Conservation (phyloP, 148 eudicot genomes). For the Chenopodium berlandieri region DNA sequence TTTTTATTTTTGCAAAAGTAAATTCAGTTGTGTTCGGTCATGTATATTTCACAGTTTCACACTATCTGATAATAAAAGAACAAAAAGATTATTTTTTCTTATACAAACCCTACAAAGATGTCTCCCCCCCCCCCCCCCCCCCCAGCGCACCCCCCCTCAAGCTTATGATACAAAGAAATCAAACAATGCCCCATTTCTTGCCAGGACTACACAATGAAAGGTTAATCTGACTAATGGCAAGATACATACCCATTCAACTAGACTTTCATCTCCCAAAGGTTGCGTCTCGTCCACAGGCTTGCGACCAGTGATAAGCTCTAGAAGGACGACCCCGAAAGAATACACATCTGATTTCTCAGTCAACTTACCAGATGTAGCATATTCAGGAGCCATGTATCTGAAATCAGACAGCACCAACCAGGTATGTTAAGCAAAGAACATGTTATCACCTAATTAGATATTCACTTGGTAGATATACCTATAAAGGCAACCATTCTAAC, state of each 20-base stretch:
- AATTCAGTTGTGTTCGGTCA: not conserved
- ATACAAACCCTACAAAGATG: not conserved
- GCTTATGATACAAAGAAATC: not conserved
- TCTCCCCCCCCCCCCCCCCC: too few species aligned
- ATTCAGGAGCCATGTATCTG: conserved; percentile 98
- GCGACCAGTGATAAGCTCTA: conserved; percentile 92
- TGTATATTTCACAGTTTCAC: not conserved
- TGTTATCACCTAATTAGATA: conserved; percentile 1
- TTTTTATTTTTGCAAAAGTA: not conserved
- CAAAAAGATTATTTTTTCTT: too few species aligned
- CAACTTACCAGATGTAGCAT: conserved; percentile 87
- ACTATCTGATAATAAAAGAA: too few species aligned
- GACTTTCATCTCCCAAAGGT: conserved; percentile 73
- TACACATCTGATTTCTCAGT: conserved; percentile 93
- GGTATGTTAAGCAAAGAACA: not conserved
- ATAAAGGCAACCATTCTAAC: not conserved
- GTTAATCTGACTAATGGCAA: not conserved
- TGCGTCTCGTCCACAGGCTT: conserved; percentile 81
- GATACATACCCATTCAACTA: conserved; percentile 86
- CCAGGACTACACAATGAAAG: not conserved
- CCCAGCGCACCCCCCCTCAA: not conserved
- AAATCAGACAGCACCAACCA: conserved; percentile 17
- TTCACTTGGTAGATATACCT: not conserved
- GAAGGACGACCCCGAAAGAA: conserved; percentile 90
- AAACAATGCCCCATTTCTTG: not conserved